These are phyloP conservation scores for Gracilaria gracilis DNA, from an alignment of 23 red algal species.

Conservation along the genomic window DNA sequence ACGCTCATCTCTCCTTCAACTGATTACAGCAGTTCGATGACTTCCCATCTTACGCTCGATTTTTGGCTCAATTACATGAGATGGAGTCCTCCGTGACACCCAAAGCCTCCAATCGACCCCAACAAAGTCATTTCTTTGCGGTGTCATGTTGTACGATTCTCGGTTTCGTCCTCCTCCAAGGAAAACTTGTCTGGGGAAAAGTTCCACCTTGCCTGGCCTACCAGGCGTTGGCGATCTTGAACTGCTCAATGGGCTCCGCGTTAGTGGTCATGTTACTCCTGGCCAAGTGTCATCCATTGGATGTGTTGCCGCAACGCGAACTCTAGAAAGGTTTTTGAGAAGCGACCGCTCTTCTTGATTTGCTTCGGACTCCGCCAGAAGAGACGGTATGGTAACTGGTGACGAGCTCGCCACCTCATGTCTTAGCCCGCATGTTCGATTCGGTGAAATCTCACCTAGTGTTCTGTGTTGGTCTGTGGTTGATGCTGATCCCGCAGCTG, in stretches of 20 bases:
- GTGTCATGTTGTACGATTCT: background rate
- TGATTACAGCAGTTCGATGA: constrained; percentile 31
- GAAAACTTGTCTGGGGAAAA: background rate
- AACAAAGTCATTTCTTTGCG: background rate
- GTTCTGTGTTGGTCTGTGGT: constrained; percentile 73
- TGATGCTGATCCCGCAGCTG: constrained; percentile 24
- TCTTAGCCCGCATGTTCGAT: constrained; percentile 80
- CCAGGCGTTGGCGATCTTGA: constrained; percentile 40
- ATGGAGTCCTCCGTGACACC: constrained; percentile 35
- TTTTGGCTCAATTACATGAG: constrained; percentile 67
- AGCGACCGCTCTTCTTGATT: constrained; percentile 61
- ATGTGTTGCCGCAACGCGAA: constrained; percentile 36
- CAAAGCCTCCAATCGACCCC: constrained; percentile 27
- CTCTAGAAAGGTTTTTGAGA: constrained; percentile 42
- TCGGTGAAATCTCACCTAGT: constrained; percentile 78
- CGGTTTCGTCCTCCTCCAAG: background rate
- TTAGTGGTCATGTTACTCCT: constrained; percentile 28
- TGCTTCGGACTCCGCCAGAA: constrained; percentile 21
- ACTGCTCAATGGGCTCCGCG: constrained; percentile 17
- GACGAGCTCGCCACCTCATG: constrained; percentile 60
- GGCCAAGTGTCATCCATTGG: constrained; percentile 47
- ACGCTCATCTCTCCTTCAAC: constrained; percentile 43
- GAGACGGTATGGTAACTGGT: constrained; percentile 75
- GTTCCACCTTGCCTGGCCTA: background rate
- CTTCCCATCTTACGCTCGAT: constrained; percentile 57